Base-by-base conservation (phyloP, 2,329 filamentous ascomycete species). In the Shiraia sp. region DNA sequence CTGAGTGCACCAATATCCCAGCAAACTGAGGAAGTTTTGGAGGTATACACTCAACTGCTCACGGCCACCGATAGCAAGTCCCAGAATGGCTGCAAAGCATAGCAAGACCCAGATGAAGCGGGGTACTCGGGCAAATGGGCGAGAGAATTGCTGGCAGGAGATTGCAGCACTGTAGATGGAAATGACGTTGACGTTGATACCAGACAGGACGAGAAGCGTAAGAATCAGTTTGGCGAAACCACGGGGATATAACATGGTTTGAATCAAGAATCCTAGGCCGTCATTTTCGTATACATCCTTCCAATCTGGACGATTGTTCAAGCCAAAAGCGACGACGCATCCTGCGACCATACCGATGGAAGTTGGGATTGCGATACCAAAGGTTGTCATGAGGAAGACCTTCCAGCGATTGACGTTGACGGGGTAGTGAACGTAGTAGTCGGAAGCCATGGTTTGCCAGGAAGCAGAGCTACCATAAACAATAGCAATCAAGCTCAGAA, bases 121-220 rank as follows among this genome's bases (percentile, higher is more conserved):
- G 17, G 76, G 79, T 28, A 80, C 74, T 12, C 74, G 76, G n/a
- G 76, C 73, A 26, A 73, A 72, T 17, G 72, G 71, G 38, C 73
- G 69, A 17, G 72, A 70, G 50, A 78, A 73, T 52, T 75, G 70
- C 61, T 75, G 72, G 47, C 74, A 69, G 14, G 69, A 70, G 10
- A 77, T 63, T 2, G 72, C 73, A 13, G 69, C 69, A 34, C 64
- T 70, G 59, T 77, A 90, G 65, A 74, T 73, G 54, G 72, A 74
- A 1, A 72, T 72, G 49, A 72, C 72, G 56, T 74, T 74, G 49
- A 73, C 73, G 44, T 71, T 73, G 49, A 75, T 69, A 40, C 72
- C 72, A 36, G 67, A 70, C 29, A 75, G 59, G 1, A 72, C 70
- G 30, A 74, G 66, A 10, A 75, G 57, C 14, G 73, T 67, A 16